These are phyloP conservation scores for Gentiana straminea DNA, from an alignment of 257 asterid genomes.

Conservation along the genomic window DNA sequence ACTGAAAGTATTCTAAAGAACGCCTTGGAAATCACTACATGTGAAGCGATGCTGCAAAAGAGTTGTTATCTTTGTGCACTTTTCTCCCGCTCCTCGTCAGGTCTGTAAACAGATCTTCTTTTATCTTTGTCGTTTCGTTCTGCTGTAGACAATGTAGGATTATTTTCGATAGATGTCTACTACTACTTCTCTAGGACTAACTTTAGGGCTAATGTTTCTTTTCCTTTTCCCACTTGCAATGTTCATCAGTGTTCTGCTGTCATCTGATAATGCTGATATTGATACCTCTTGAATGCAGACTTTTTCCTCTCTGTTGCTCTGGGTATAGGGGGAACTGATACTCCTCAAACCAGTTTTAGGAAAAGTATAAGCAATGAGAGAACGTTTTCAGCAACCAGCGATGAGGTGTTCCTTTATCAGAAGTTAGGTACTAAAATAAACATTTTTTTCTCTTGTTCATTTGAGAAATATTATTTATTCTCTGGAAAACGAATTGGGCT, in stretches of 20 bases:
- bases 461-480: too few relatives aligned
- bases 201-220: background rate
- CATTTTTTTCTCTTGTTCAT: background rate
- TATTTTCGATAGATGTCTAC: too few relatives aligned
- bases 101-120: constrained; percentile 26
- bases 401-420: constrained; percentile 45
- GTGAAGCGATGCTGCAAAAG: constrained; percentile 79
- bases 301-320: constrained; percentile 84
- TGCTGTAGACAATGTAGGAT: too few relatives aligned
- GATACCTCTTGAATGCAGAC: constrained; percentile 41
- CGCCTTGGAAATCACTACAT: constrained; percentile 64
- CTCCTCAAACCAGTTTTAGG: constrained; percentile 51
- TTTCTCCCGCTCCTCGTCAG: constrained; percentile 86
- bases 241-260: background rate
- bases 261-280: background rate
- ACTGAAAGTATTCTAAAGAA: constrained; percentile 79
- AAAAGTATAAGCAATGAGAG: constrained; percentile 93
- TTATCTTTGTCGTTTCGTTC: background rate
- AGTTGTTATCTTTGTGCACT: constrained; percentile 65
- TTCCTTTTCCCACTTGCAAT: background rate
- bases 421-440: constrained; percentile 48
- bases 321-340: constrained; percentile 84
- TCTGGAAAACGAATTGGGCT: too few relatives aligned
- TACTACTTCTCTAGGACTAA: too few relatives aligned
- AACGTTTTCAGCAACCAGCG: constrained; percentile 75